Evolutionary conservation across 208 protist genomes (phyloP).

Genomic region (Acanthamoeba lugdunensis): DNA sequence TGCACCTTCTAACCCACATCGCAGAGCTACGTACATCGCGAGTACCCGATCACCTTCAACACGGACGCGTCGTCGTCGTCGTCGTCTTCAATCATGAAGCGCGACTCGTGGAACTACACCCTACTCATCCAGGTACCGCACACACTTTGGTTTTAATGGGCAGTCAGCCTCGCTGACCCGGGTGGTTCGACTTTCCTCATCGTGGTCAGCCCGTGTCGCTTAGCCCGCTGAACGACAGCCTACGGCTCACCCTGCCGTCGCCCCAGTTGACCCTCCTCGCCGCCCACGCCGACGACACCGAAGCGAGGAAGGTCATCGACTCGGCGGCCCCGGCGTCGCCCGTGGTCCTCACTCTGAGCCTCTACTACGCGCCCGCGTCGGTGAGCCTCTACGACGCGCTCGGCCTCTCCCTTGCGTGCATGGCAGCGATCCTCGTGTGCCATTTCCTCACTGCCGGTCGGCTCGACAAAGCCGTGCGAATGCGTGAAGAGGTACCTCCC

Average conservation of each 20-base stretch:
- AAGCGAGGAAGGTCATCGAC: too few relatives aligned
- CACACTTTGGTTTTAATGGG: neutral
- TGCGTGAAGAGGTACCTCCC: neutral
- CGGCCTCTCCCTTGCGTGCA: neutral
- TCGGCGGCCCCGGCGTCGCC: too few relatives aligned
- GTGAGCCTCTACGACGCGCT: neutral
- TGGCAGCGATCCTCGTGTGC: neutral
- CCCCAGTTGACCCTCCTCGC: neutral
- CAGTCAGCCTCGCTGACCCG: neutral
- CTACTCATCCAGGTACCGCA: neutral
- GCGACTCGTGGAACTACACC: conserved; percentile 10
- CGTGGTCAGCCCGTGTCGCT: neutral
- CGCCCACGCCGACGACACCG: neutral
- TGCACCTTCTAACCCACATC: neutral
- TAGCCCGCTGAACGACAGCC: neutral
- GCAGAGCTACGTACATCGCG: conserved; percentile 7
- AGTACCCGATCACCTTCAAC: neutral
- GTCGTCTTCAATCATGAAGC: neutral
- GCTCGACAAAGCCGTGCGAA: neutral
- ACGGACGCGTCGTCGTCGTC: neutral
- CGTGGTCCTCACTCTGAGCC: neutral
- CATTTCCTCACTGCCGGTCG: neutral
- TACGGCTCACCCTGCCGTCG: neutral
- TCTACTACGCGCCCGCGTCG: neutral
- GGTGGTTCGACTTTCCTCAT: too few relatives aligned